Base-by-base conservation (phyloP, 495 filamentous ascomycete genomes). In the Durotheca rogersii region DNA sequence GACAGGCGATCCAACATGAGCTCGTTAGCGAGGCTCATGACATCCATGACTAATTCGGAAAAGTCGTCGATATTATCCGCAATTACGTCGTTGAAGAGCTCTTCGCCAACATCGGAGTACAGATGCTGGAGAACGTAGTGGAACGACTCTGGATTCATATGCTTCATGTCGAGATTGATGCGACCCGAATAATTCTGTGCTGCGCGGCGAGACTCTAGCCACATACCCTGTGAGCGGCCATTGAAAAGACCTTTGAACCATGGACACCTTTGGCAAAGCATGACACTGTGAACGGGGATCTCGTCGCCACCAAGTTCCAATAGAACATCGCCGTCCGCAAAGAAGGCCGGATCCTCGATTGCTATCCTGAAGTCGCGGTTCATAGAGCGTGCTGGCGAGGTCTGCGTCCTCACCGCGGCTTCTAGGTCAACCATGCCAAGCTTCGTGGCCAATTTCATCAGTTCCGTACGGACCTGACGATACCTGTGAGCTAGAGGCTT, bases 161-260 rank as follows among this genome's bases (percentile, higher is more conserved):
- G 89, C 38, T 84, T 85, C 49, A 97, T 72, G 52, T 98, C 89
- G 36, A 98, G 84, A 43, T 76, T 78, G 51, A 95, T 68, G 25
- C 65, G 66, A 2, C 70, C 69, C 1, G 78, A 74, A n/a, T 74
- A 64, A n/a, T 71, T 53, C 12, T 68, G 57, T 20, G 53, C 51
- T 14, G 69, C 61, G n/a, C 83, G 81, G 32, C 92, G 81, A 14
- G 76, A 76, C 29, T 81, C 77, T 5, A 98, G 71, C 93, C 93
- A 98, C 44, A 75, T 76, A 1, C 93, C 93, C 27, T 78, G 78
- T 11, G 93, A 87, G 34, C 88, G 84, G 14, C 94, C 93, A 47
- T 87, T 72, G 70, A 96, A 96, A 15, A 98, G 74, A 3, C 88
- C 86, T 53, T 89, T 74, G 58, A 98, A 98, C 73, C 96, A 98